These are phyloP conservation scores for Plantago coronopus DNA, from an alignment of 305 asterid genomes.

Conservation along the genomic window DNA sequence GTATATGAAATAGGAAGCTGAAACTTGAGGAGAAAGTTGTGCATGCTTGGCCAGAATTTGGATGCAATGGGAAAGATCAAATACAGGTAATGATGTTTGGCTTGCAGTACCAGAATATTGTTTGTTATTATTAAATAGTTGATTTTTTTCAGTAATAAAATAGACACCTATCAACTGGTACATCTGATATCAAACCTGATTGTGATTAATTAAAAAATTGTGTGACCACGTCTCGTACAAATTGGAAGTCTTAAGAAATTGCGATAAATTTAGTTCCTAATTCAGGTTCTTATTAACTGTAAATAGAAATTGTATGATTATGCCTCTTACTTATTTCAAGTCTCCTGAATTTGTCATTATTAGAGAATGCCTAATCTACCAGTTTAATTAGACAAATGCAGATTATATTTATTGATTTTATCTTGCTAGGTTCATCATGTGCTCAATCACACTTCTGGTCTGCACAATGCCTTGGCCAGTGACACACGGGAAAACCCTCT, in stretches of 20 bases:
- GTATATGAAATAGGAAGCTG: constrained; percentile 62
- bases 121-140: too few relatives aligned
- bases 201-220: too few relatives aligned
- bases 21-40: constrained; percentile 70
- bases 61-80: constrained; percentile 68
- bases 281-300: too few relatives aligned
- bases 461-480: constrained; percentile 79
- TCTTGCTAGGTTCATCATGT: constrained; percentile 81
- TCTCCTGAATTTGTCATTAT: constrained; percentile 17
- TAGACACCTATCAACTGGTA: not conserved
- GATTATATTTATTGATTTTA: constrained; percentile 15
- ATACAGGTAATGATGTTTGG: constrained; percentile 56
- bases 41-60: constrained; percentile 84
- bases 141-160: too few relatives aligned
- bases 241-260: too few relatives aligned
- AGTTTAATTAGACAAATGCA: constrained; percentile 3
- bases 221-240: too few relatives aligned
- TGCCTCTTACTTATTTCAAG: not conserved
- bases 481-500: constrained; percentile 74
- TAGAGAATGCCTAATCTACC: constrained; percentile 16
- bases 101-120: not conserved
- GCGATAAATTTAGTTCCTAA: too few relatives aligned
- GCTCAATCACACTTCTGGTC: constrained; percentile 95
- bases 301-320: not conserved
- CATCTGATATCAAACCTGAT: not conserved